Base-by-base conservation (phyloP, 2,329 filamentous ascomycete genomes). In the Botrytis aclada region DNA sequence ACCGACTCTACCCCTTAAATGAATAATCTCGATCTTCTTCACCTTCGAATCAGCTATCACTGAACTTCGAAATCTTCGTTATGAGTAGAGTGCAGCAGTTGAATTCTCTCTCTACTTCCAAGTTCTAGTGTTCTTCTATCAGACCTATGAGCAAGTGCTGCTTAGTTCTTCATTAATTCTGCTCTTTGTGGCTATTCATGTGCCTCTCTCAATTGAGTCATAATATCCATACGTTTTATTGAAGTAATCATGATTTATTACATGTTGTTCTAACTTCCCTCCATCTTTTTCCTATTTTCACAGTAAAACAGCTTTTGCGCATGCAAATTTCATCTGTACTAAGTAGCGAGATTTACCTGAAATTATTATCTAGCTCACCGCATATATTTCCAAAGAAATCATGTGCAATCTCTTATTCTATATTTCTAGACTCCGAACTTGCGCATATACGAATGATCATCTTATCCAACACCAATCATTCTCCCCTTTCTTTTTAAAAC, bases 221-320 rank as follows among this genome's bases (percentile, higher is more conserved):
- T n/a, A 5, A 51, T 14, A n/a, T 7, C 12, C 5, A 51, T 7
- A 51, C 4, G 25, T n/a, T 3, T 7, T n/a, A 16, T 51, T n/a
- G n/a, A 3, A 51, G 12, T 51, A 16, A 6, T 51, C 7, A n/a
- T n/a, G 47, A 12, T n/a, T n/a, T 12, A n/a, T 54, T 54, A n/a
- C 47, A n/a, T 12, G 2, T 3, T 16, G 5, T 0, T 5, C 2
- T 16, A 54, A 54, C 1, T 3, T 1, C 18, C 2, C 7, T 47
- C 20, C 45, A 22, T 10, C 0, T 56, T 3, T 29, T 9, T 16
- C 3, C 14, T 32, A 18, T 56, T 9, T 2, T 18, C 14, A 32
- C 14, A 29, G 5, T 9, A 9, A 8, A 32, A 2, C 0, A 29
- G 6, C 14, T 16, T 29, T 29, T 29, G n/a, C 14, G 3, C n/a